Evolutionary conservation across 495 filamentous ascomycete genomes (phyloP).

Genomic region (Halenospora varia): DNA sequence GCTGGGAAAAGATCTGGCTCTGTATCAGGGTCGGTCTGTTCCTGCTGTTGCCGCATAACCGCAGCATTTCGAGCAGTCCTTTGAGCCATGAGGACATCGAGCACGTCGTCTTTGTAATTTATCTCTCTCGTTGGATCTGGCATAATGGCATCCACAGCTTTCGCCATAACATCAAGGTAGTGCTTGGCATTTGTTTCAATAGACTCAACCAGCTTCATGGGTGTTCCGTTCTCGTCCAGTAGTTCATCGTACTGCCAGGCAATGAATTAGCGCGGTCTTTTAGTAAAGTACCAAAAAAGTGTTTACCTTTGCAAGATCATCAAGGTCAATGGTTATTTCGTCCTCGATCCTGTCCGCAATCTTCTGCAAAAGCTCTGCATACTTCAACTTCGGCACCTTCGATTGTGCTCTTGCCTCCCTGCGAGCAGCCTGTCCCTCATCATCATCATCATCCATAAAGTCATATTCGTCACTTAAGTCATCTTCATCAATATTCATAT

Average conservation of each 20-base stretch:
- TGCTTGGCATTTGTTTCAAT: conserved; percentile 90
- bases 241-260: conserved; percentile 64
- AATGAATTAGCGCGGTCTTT: not conserved
- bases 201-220: conserved; percentile 72
- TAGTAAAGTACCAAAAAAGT: not conserved
- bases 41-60: conserved; percentile 63
- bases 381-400: conserved; percentile 70
- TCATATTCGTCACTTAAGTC: conserved; percentile 91
- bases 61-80: conserved; percentile 81
- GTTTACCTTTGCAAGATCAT: conserved; percentile 70
- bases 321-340: conserved; percentile 81
- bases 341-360: conserved; percentile 72
- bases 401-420: conserved; percentile 39
- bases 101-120: conserved; percentile 93
- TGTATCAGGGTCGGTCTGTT: conserved; percentile 55
- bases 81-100: conserved; percentile 93
- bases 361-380: conserved; percentile 85
- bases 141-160: conserved; percentile 84
- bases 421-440: conserved; percentile 39
- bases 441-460: conserved; percentile 79
- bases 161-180: conserved; percentile 86
- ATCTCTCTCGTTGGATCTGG: conserved; percentile 73
- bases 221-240: conserved; percentile 50
- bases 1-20: conserved; percentile 74
- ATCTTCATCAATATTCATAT: conserved; percentile 83